Evolutionary conservation across 768 basidiomycete species (phyloP), one percentile per base, ranked within the genome.

Genomic region (Tylopilus plumbeoviolaceoides): DNA sequence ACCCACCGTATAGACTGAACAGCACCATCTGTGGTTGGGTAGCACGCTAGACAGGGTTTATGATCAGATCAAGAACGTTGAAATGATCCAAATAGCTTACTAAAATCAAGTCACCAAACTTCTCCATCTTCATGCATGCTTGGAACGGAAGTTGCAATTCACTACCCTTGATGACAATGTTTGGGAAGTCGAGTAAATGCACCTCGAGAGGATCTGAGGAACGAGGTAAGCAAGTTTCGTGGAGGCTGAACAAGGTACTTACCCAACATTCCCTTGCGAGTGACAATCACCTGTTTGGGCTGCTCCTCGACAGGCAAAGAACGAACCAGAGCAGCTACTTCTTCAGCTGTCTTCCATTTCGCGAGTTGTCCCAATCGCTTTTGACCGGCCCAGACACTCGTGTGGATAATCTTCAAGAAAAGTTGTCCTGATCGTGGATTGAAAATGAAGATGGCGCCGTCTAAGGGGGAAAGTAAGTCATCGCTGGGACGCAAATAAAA

Each of bases 51-150:
- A 55, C 50, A 50, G 20, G 25, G 7, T 51, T 40, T 38, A 48
- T 51, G 3, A 41, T 50, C 14, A 52, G 47, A 7, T 15, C 21
- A 10, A 46, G 6, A 1, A 0, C 23, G 20, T 30, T 18, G 4
- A 18, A 15, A 15, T 9, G 8, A 48, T 21, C 14, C 36, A 38
- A 25, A 31, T 17, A 30, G 62, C 78, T 47, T 65, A 86, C 87
- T 68, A 98, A 70, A 59, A 98, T 98, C 56, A 99, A 76, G 69
- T 99, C 97, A 75, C 97, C 97, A 61, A 99, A 98, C 73, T 98
- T 98, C 81, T 99, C 97, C 88, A 98, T 95, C 78, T 98, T 98
- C 91, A 99, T 94, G 62, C 94, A 95, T 15, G 97, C 95, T 73
- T 98, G 95, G 94, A 99, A 99, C 0, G 97, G 97, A 52, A 98